A percentile compares a stretch with the other conserved stretches of the same genome.
Conservation (phyloP, 768 basidiomycete species). For the Psilocybe azurescens region DNA sequence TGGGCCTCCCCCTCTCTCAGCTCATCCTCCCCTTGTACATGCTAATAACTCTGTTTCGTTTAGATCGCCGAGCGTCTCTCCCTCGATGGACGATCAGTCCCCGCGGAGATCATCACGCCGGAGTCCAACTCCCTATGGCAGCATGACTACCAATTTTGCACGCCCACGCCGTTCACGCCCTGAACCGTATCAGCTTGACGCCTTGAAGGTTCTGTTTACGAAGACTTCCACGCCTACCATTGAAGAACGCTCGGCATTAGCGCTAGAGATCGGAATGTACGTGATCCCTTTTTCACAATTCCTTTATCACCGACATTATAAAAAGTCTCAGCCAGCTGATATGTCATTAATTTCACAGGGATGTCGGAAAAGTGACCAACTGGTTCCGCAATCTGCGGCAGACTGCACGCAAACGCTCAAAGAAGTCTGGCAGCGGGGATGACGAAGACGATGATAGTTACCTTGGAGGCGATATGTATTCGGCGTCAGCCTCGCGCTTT, state of each 20-base stretch:
- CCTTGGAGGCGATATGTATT: slow-evolving; percentile 33
- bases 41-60: slow-evolving; percentile 34
- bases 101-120: slow-evolving; percentile 44
- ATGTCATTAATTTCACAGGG: slow-evolving; percentile 47
- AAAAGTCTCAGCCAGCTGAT: slow-evolving; percentile 15
- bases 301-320: slow-evolving; percentile 14
- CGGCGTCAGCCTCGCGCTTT: slow-evolving; percentile 54
- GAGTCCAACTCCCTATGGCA: slow-evolving; percentile 53
- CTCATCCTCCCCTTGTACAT: slow-evolving; percentile 37
- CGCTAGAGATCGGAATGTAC: slow-evolving; percentile 79
- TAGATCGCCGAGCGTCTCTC: slow-evolving; percentile 46
- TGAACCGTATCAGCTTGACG: slow-evolving; percentile 78
- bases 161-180: slow-evolving; percentile 78
- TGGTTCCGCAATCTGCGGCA: slow-evolving; percentile 89
- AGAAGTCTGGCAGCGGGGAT: slow-evolving; percentile 50
- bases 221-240: slow-evolving; percentile 78
- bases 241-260: slow-evolving; percentile 77
- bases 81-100: slow-evolving; percentile 41
- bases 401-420: slow-evolving; percentile 75
- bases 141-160: slow-evolving; percentile 39
- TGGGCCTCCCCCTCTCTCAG: slow-evolving; percentile 41
- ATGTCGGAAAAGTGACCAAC: slow-evolving; percentile 84
- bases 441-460: slow-evolving; percentile 50
- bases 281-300: slow-evolving; percentile 25
- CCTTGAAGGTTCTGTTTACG: slow-evolving; percentile 70